Percentiles rank a stretch among this genome's conserved stretches.
Conservation (phyloP, 108 stramenopile species). For the Phaeodactylum tricornutum region DNA sequence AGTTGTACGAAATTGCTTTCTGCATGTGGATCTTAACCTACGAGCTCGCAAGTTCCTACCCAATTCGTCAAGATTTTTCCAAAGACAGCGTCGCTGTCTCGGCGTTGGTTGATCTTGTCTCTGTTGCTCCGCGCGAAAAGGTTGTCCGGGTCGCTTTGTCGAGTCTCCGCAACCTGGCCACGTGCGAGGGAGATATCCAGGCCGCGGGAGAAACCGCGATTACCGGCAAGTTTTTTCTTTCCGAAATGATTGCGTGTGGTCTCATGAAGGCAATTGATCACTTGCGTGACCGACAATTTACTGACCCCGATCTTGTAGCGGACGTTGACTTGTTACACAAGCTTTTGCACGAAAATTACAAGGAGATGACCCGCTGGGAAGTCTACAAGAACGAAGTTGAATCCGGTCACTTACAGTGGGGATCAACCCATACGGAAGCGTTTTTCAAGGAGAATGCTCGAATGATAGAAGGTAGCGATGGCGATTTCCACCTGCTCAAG, state of each 20-base stretch:
- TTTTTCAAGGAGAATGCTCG: constrained; percentile 86
- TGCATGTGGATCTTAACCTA: constrained; percentile 92
- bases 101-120: constrained; percentile 73
- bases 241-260: constrained; percentile 87
- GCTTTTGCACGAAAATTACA: constrained; percentile 73
- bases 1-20: constrained; percentile 91
- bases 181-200: constrained; percentile 43
- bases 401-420: constrained; percentile 88
- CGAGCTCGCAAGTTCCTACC: constrained; percentile 56
- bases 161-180: constrained; percentile 70
- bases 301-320: constrained; percentile 81
- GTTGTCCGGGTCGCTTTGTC: constrained; percentile 84
- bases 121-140: constrained; percentile 85
- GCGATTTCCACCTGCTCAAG: constrained; percentile 67
- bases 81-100: constrained; percentile 57
- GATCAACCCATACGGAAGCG: constrained; percentile 88
- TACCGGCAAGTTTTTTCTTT: constrained; percentile 58
- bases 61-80: constrained; percentile 67
- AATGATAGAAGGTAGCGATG: constrained; percentile 72
- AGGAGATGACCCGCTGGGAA: constrained; percentile 91
- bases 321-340: constrained; percentile 76
- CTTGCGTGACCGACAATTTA: constrained; percentile 80
- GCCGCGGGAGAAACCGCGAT: constrained; percentile 13
- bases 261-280: constrained; percentile 79
- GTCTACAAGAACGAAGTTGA: constrained; percentile 87